phyloP scores from a whole-genome alignment of 2,329 filamentous ascomycete genomes.

The Hymenotorrendiella dingleyae region DNA sequence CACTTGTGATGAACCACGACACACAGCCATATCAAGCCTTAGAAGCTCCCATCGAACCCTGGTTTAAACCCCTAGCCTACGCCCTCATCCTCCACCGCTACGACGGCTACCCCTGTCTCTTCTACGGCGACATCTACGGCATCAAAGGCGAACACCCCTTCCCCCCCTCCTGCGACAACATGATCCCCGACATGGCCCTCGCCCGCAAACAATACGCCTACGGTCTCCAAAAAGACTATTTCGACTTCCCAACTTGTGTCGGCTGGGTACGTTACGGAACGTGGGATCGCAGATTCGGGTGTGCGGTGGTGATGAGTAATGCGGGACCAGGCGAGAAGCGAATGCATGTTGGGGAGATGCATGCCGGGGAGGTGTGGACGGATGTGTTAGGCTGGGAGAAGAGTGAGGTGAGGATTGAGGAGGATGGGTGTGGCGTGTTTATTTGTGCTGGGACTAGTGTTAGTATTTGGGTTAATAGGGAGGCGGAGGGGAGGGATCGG shows the following conservation, averaged over 20 bases:
- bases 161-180: slow-evolving; percentile 46
- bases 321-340: slow-evolving; percentile 42
- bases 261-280: slow-evolving; percentile 50
- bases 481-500: slow-evolving; percentile 43
- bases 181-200: slow-evolving; percentile 52
- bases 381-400: slow-evolving; percentile 53
- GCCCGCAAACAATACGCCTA: slow-evolving; percentile 62
- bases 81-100: slow-evolving; percentile 62
- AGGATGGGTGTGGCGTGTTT: slow-evolving; percentile 54
- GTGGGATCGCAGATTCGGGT: slow-evolving; percentile 40
- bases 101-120: slow-evolving; percentile 60
- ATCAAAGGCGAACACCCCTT: slow-evolving; percentile 43
- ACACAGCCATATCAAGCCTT: slow-evolving; percentile 60
- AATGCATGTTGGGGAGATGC: slow-evolving; percentile 56
- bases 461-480: slow-evolving; percentile 54
- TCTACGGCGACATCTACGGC: slow-evolving; percentile 66
- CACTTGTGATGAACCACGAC: slow-evolving; percentile 68
- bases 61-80: slow-evolving; percentile 69
- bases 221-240: slow-evolving; percentile 59
- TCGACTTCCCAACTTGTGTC: slow-evolving; percentile 53
- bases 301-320: slow-evolving; percentile 54
- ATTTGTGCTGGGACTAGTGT: slow-evolving; percentile 48
- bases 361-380: slow-evolving; percentile 57
- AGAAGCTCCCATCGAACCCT: slow-evolving; percentile 54
- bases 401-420: slow-evolving; percentile 51